Evolutionary conservation across 2,329 filamentous ascomycete species (phyloP), one percentile per base, ranked within the genome.

Genomic region (Aureobasidium sp.): DNA sequence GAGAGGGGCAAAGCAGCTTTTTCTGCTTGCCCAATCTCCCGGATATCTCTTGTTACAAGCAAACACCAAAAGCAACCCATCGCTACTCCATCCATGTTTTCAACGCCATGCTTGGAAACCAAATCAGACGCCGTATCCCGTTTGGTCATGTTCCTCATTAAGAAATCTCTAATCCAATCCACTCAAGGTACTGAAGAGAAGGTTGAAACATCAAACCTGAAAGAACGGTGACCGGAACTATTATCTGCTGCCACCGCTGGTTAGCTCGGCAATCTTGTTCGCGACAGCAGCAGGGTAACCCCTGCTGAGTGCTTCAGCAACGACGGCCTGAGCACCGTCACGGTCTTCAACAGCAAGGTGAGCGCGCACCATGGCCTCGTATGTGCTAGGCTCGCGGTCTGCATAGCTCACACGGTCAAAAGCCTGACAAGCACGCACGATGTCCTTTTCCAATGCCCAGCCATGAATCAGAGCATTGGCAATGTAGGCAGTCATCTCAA

Each of bases 381-480:
- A 98, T 4, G 93, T 98, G 75, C 90, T 96, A 3, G 93, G 93
- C 74, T 98, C 93, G 54, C 93, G 84, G 72, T 85, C 90, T 52
- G 83, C 79, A 24, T 81, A 79, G 7, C 84, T 80, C 3, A 98
- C 84, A n/a, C 79, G 77, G 55, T 86, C 79, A 66, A 95, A 98
- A 57, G 96, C 83, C 21, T 79, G 73, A 64, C 84, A 82, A 16
- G 90, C 88, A 70, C 89, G 90, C 56, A 74, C 71, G 39, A 97
- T 86, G 58, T 94, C 80, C 70, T 86, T 85, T 67, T 87, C 86
- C 12, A 85, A 79, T 19, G 91, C 88, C 91, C 93, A 98, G 58
- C 93, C 93, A 66, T 97, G 90, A 64, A 98, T 97, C 40, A 98
- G 78, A 5, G 91, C 95, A 74, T 98, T 98, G 65, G 93, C 93